phyloP scores from a whole-genome alignment of 768 basidiomycete species.

The Kwoniella heveanensis region DNA sequence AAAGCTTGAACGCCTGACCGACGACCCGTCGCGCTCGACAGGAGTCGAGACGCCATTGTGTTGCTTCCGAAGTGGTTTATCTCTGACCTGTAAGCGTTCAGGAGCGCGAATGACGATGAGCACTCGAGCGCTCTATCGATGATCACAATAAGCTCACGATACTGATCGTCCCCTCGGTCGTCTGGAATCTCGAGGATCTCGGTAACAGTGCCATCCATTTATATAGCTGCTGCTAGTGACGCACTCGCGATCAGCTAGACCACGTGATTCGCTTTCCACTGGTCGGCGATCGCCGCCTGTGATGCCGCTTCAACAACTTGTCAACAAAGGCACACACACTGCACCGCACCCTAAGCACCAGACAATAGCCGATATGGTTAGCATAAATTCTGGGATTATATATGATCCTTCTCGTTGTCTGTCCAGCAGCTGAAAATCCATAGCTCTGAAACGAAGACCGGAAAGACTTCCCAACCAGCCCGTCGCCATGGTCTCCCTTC shows the following conservation, averaged over 20 bases:
- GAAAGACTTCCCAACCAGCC: background rate
- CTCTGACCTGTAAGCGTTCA: no score
- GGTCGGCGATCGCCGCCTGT: conserved; percentile 6
- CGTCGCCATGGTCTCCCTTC: conserved; percentile 24
- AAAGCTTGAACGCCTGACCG: background rate
- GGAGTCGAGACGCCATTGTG: no score
- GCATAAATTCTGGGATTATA: no score
- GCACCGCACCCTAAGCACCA: no score
- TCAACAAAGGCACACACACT: background rate
- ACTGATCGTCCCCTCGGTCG: background rate
- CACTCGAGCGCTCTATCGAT: no score
- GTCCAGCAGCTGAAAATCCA: no score
- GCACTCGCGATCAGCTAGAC: background rate
- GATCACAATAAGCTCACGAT: no score
- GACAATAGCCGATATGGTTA: no score
- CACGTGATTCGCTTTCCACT: background rate
- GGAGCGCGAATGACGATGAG: no score
- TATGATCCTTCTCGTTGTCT: no score
- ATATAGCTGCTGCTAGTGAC: background rate
- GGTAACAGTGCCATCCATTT: background rate
- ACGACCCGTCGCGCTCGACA: background rate
- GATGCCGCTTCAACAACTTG: background rate
- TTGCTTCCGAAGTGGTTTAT: no score
- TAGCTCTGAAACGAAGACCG: no score
- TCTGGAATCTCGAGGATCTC: background rate